Percentiles rank a stretch among this genome's conserved stretches.
These are phyloP conservation scores for Cryptococcus maquisensis DNA, from an alignment of 1,284 basidiomycete species.

Conservation along the genomic window DNA sequence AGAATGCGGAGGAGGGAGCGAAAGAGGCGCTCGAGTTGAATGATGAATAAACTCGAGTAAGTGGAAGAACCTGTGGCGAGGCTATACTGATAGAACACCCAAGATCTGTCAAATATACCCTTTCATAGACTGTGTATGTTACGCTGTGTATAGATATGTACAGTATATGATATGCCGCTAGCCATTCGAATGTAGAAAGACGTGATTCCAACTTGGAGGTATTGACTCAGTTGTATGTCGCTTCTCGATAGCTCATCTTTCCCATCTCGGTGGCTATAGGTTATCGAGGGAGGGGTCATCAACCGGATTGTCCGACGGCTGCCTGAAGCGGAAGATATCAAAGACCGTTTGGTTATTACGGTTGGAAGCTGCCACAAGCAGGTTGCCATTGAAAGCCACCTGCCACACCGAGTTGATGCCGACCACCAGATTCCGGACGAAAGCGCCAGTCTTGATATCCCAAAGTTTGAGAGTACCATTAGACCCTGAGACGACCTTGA, in stretches of 20 bases:
- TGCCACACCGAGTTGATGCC: conserved; percentile 93
- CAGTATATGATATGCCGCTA: too few species aligned
- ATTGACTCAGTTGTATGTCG: conserved; percentile 5
- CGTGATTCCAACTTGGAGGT: too few species aligned
- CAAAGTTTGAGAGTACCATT: conserved; percentile 97
- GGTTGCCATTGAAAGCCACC: conserved; percentile 84
- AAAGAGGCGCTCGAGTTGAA: neutral
- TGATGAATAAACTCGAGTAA: neutral
- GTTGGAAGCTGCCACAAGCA: conserved; percentile 88
- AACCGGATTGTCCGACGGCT: conserved; percentile 17
- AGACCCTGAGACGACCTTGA: conserved; percentile 86
- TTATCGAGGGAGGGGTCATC: conserved; percentile 42
- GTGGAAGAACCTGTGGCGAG: neutral
- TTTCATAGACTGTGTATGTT: too few species aligned
- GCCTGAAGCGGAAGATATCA: conserved; percentile 46
- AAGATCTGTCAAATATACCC: too few species aligned
- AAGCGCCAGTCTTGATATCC: conserved; percentile 79
- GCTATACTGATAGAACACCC: too few species aligned
- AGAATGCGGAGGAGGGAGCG: neutral
- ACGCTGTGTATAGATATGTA: too few species aligned
- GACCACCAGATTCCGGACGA: conserved; percentile 77
- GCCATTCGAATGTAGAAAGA: too few species aligned
- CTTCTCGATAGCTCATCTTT: conserved; percentile 22
- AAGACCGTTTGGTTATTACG: conserved; percentile 63
- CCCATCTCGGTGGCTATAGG: conserved; percentile 34